Evolutionary conservation across 495 filamentous ascomycete species (phyloP).

Genomic region (Daldinia grandis): DNA sequence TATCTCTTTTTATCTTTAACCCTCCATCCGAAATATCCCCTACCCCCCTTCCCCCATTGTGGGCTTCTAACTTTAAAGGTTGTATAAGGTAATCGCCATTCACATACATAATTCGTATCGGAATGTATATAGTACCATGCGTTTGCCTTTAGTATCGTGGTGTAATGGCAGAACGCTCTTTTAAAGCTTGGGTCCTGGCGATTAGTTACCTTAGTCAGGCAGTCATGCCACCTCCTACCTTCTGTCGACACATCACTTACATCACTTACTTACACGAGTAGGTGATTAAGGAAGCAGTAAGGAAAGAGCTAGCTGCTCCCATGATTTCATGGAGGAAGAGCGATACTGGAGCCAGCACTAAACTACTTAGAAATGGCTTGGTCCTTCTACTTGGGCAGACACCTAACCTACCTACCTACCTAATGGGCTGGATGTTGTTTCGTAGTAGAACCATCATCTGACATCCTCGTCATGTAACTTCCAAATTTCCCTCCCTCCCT

Average conservation of each 20-base stretch:
- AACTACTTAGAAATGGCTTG: constrained; percentile 29
- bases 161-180: constrained; percentile 12
- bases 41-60: neutral
- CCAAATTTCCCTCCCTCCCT: constrained; percentile 11
- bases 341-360: neutral
- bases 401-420: no score
- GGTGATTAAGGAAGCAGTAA: constrained; percentile 5
- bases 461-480: constrained; percentile 10
- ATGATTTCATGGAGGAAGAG: neutral
- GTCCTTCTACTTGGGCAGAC: constrained; percentile 3
- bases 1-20: neutral
- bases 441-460: constrained; percentile 23
- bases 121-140: constrained; percentile 28
- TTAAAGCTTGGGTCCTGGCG: constrained; percentile 4
- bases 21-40: neutral
- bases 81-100: neutral
- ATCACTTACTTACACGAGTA: constrained; percentile 6
- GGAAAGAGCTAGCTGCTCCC: constrained; percentile 15
- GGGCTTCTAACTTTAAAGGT: constrained; percentile 2
- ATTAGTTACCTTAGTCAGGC: constrained; percentile 10
- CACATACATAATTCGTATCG: neutral
- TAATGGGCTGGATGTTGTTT: constrained; percentile 3
- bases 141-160: neutral
- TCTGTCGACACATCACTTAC: constrained; percentile 3
- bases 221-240: constrained; percentile 7